Percentiles rank a stretch among this genome's conserved stretches.
Evolutionary conservation across 2,329 filamentous ascomycete genomes (phyloP).

Genomic region (Dothideomycetes sp.): DNA sequence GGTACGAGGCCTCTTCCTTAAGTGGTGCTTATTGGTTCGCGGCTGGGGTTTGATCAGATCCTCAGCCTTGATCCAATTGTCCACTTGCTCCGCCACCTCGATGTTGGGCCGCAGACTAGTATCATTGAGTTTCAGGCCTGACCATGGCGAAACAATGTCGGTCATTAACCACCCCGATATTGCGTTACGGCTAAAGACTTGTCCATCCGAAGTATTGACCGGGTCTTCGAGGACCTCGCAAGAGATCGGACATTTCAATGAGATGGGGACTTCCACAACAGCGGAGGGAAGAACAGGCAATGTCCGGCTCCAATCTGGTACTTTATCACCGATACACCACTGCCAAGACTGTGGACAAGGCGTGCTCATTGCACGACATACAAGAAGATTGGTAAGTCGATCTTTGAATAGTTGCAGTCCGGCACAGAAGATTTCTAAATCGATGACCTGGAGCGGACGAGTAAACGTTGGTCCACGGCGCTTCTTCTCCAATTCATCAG

Average conservation of each 20-base stretch:
- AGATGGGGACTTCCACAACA: constrained; percentile 19
- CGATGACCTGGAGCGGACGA: constrained; percentile 7
- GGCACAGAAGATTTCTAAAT: constrained; percentile 15
- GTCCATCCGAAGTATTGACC: constrained; percentile 25
- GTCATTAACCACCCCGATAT: constrained; percentile 29
- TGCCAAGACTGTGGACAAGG: constrained; percentile 16
- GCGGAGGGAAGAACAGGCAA: constrained; percentile 16
- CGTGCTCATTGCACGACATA: constrained; percentile 19
- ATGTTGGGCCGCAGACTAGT: constrained; percentile 20
- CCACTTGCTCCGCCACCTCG: constrained; percentile 18
- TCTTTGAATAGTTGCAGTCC: constrained; percentile 19
- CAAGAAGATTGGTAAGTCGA: constrained; percentile 21
- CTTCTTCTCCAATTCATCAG: constrained; percentile 6
- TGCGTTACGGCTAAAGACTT: constrained; percentile 27
- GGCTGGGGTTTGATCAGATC: constrained; percentile 8
- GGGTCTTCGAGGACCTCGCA: constrained; percentile 28
- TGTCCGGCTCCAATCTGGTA: constrained; percentile 16
- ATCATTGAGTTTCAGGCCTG: constrained; percentile 21
- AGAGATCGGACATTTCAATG: constrained; percentile 27
- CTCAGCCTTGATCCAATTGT: constrained; percentile 19
- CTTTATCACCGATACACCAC: constrained; percentile 21
- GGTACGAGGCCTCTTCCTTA: constrained; percentile 2
- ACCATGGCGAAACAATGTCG: constrained; percentile 25
- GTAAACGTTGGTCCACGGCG: background rate
- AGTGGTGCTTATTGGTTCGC: background rate